Evolutionary conservation across 2,329 filamentous ascomycete species (phyloP).

Genomic region (Beauveria pseudobassiana): DNA sequence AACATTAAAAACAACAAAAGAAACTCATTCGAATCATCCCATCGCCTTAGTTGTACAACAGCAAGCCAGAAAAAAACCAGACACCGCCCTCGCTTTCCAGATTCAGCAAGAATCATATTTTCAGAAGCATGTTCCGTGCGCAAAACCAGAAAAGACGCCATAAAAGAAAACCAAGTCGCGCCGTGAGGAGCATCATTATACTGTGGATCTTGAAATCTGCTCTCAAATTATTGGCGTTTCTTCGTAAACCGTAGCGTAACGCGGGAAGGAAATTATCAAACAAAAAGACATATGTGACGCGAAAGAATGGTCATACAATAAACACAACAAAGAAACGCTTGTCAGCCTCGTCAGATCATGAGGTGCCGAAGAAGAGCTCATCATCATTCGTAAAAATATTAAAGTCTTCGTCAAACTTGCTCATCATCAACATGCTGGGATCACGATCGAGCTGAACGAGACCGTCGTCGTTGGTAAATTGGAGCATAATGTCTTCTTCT

Average conservation of each 20-base stretch:
- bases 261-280: neutral
- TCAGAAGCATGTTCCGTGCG: neutral
- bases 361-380: conserved; percentile 44
- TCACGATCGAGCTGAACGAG: conserved; percentile 38
- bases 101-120: conserved; percentile 3
- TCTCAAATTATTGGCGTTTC: conserved; percentile 5
- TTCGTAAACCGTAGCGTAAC: neutral
- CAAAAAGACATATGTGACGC: conserved; percentile 11
- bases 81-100: conserved; percentile 1
- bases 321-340: conserved; percentile 10
- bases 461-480: conserved; percentile 25
- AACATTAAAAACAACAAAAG: conserved; percentile 13
- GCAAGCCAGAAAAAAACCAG: neutral
- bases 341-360: conserved; percentile 16
- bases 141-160: neutral
- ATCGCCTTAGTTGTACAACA: conserved; percentile 17
- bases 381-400: conserved; percentile 45
- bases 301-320: conserved; percentile 13
- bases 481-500: conserved; percentile 26
- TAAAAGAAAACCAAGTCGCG: conserved; percentile 1
- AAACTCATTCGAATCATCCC: conserved; percentile 8
- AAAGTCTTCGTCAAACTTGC: conserved; percentile 48
- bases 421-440: conserved; percentile 40
- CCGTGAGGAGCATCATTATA: conserved; percentile 1
- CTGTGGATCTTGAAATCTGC: neutral